phyloP scores from a whole-genome alignment of 257 asterid genomes.

The Rauvolfia tetraphylla region DNA sequence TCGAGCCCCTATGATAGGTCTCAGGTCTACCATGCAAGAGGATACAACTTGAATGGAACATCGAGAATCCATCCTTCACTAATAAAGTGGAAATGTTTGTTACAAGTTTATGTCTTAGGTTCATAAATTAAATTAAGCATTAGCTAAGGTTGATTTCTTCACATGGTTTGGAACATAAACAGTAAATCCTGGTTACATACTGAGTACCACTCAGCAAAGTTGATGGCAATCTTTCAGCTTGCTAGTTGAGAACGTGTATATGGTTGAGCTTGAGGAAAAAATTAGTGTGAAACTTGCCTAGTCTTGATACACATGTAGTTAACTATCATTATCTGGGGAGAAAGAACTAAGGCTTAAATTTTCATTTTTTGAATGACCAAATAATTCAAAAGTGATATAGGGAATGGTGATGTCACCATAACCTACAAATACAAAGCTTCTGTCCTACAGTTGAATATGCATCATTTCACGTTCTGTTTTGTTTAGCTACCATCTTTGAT shows the following conservation, averaged over 20 bases:
- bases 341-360: neutral
- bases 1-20: no score
- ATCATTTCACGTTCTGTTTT: conserved; percentile 3
- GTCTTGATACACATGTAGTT: neutral
- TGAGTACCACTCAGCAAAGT: no score
- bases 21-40: no score
- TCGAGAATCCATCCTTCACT: no score
- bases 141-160: no score
- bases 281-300: neutral
- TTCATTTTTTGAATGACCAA: neutral
- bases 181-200: no score
- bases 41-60: no score
- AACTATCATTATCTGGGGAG: neutral
- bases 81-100: no score
- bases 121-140: no score
- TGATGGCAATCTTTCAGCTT: no score
- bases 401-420: neutral
- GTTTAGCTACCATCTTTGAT: neutral
- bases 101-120: no score
- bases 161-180: no score
- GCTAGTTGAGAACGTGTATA: neutral
- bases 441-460: neutral
- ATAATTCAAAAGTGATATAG: neutral
- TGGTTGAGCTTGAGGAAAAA: neutral
- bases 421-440: neutral